Evolutionary conservation across 2,329 filamentous ascomycete genomes (phyloP).

Genomic region (Fusarium transvaalense): DNA sequence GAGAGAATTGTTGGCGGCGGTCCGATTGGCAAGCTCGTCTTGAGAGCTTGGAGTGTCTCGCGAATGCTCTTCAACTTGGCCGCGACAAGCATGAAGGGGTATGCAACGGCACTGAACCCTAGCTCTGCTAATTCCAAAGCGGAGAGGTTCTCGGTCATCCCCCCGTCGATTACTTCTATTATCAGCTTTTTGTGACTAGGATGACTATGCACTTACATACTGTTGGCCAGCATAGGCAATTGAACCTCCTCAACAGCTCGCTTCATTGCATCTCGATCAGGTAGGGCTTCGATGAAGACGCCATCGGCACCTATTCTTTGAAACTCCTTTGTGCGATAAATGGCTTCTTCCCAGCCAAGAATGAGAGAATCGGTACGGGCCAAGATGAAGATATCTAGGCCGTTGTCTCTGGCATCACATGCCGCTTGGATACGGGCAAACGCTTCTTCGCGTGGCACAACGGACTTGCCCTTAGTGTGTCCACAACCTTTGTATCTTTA

Average conservation of each 20-base stretch:
- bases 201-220: too few species aligned
- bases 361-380: constrained; percentile 59
- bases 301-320: constrained; percentile 58
- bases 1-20: constrained; percentile 59
- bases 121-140: constrained; percentile 52
- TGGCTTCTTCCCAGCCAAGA: constrained; percentile 59
- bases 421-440: constrained; percentile 61
- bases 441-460: constrained; percentile 60
- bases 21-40: constrained; percentile 57
- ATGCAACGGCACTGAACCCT: constrained; percentile 58
- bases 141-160: constrained; percentile 52
- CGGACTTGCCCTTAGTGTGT: constrained; percentile 61
- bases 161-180: constrained; percentile 50
- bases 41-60: constrained; percentile 55
- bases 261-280: constrained; percentile 58
- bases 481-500: constrained; percentile 39
- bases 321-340: constrained; percentile 57
- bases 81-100: constrained; percentile 59
- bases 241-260: constrained; percentile 53
- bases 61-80: constrained; percentile 57
- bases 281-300: constrained; percentile 59
- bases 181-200: too few species aligned
- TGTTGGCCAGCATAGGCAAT: constrained; percentile 58
- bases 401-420: constrained; percentile 59
- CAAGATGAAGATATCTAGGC: constrained; percentile 59